These are phyloP conservation scores for Gloeophyllum trabeum DNA, from an alignment of 768 basidiomycete species.

Conservation along the genomic window DNA sequence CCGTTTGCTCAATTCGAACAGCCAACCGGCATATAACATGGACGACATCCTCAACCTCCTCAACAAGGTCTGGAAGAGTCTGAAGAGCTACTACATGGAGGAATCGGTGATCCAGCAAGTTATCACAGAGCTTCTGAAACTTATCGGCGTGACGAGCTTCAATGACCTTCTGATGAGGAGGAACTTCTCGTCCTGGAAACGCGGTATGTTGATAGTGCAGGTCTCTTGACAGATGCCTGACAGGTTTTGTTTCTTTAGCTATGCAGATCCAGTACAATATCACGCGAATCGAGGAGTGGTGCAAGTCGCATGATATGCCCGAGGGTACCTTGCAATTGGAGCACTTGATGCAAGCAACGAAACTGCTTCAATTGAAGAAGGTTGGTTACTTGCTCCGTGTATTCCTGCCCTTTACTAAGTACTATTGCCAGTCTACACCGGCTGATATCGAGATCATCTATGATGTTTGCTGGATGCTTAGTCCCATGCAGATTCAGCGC, in stretches of 20 bases:
- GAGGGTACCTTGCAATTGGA: constrained; percentile 96
- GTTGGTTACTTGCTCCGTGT: constrained; percentile 23
- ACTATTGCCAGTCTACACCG: constrained; percentile 57
- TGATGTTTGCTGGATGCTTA: constrained; percentile 99
- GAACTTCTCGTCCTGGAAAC: constrained; percentile 99
- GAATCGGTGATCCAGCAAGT: constrained; percentile 95
- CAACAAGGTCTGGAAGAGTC: constrained; percentile 96
- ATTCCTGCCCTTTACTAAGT: constrained; percentile 4
- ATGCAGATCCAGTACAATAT: constrained; percentile 99
- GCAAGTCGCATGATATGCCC: constrained; percentile 99
- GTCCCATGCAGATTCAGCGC: constrained; percentile 97
- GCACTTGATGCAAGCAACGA: constrained; percentile 99
- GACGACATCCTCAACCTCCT: constrained; percentile 94
- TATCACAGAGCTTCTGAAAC: constrained; percentile 86
- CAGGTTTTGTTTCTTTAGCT: constrained; percentile 33
- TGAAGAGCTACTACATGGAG: constrained; percentile 98
- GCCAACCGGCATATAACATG: constrained; percentile 89
- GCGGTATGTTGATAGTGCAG: constrained; percentile 46
- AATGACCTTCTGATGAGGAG: constrained; percentile 97
- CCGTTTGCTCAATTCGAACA: constrained; percentile 79
- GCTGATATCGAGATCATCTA: constrained; percentile 99
- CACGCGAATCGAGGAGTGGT: constrained; percentile 97
- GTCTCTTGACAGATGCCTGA: background rate
- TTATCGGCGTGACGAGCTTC: constrained; percentile 94
- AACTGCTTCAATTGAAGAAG: constrained; percentile 96